These are phyloP conservation scores for Nannizzia gypsea DNA, from an alignment of 2,329 filamentous ascomycete species.

Conservation along the genomic window DNA sequence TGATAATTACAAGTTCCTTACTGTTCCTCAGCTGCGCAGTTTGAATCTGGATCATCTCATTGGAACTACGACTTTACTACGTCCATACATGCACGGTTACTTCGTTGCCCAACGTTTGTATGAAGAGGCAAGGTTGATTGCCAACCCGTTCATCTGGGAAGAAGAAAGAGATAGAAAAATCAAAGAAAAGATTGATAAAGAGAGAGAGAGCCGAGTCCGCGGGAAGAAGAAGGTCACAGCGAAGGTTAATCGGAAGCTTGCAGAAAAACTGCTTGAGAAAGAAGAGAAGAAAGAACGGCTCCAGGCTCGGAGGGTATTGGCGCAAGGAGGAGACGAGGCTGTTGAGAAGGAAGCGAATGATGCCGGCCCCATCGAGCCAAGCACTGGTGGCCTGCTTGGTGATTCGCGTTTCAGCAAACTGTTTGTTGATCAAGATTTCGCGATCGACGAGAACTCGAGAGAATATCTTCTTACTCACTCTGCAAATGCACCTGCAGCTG, in stretches of 20 bases:
- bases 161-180: constrained; percentile 84
- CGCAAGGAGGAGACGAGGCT: constrained; percentile 45
- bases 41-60: constrained; percentile 81
- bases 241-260: constrained; percentile 71
- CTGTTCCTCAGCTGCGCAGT: constrained; percentile 68
- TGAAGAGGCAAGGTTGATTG: constrained; percentile 84
- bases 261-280: constrained; percentile 49
- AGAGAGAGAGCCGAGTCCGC: constrained; percentile 85
- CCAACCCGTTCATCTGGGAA: constrained; percentile 87
- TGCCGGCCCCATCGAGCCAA: constrained; percentile 1
- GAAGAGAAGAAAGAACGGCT: constrained; percentile 45
- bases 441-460: constrained; percentile 74
- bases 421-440: constrained; percentile 88
- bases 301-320: constrained; percentile 37
- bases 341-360: constrained; percentile 22
- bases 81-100: constrained; percentile 98
- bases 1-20: constrained; percentile 99
- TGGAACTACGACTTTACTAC: constrained; percentile 75
- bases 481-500: constrained; percentile 48
- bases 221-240: constrained; percentile 79
- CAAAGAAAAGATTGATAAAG: constrained; percentile 91
- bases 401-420: constrained; percentile 79
- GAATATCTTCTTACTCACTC: constrained; percentile 87
- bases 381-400: constrained; percentile 50
- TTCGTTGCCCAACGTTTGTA: constrained; percentile 93